Evolutionary conservation across 108 stramenopile genomes (phyloP).

Genomic region (Skeletonema grethae): DNA sequence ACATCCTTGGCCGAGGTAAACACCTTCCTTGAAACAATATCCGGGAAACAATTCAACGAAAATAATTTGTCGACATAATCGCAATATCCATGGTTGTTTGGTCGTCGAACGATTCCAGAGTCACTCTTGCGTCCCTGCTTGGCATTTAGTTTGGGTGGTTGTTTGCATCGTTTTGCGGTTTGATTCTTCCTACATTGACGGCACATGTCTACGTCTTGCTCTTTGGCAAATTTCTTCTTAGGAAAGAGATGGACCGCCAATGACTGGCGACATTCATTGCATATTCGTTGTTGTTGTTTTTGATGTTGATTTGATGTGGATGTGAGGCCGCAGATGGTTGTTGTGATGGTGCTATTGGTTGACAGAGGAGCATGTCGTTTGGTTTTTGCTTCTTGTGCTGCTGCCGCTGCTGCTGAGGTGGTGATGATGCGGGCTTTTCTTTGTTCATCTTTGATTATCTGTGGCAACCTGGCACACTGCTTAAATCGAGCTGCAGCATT

Average conservation of each 20-base stretch:
- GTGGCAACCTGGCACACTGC: too few relatives aligned
- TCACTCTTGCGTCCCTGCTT: slow-evolving; percentile 35
- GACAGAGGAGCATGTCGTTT: neutral
- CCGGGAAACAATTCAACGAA: slow-evolving; percentile 50
- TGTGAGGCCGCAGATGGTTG: too few relatives aligned
- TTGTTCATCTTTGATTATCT: too few relatives aligned
- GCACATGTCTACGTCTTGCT: slow-evolving; percentile 12
- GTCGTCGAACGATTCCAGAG: slow-evolving; percentile 40
- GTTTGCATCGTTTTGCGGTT: slow-evolving; percentile 37
- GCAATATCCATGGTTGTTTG: slow-evolving; percentile 60
- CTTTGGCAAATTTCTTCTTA: slow-evolving; percentile 24
- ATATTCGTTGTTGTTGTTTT: slow-evolving; percentile 5
- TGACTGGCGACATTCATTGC: slow-evolving; percentile 12
- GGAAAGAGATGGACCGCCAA: slow-evolving; percentile 13
- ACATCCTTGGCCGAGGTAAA: slow-evolving; percentile 53
- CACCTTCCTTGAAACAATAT: slow-evolving; percentile 35
- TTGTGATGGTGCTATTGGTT: neutral
- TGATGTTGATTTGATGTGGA: too few relatives aligned
- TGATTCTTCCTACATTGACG: slow-evolving; percentile 30
- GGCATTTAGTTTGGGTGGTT: slow-evolving; percentile 13
- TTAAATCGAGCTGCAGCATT: too few relatives aligned
- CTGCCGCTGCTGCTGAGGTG: neutral
- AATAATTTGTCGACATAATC: slow-evolving; percentile 55
- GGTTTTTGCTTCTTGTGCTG: neutral
- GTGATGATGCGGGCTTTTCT: too few relatives aligned